Conservation (phyloP, 2,329 filamentous ascomycete species). For the Aspergillus fumigatus region DNA sequence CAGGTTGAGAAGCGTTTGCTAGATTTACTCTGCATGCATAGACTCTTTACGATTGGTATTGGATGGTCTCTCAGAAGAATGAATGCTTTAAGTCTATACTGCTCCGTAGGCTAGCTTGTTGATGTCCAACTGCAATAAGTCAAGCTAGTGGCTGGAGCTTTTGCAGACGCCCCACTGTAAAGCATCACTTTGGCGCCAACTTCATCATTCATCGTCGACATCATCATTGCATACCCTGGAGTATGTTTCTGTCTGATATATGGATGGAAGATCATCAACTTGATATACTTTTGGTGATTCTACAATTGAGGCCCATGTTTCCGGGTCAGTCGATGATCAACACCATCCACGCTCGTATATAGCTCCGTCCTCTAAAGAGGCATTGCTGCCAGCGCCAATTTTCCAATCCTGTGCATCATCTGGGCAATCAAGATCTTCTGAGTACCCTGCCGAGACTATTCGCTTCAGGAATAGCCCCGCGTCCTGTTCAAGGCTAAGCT, state of each 20-base stretch:
- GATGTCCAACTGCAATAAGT: neutral
- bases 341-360: too few species aligned
- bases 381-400: neutral
- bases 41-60: too few species aligned
- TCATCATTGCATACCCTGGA: neutral
- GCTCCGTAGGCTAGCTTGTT: neutral
- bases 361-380: neutral
- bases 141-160: neutral
- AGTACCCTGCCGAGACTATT: neutral
- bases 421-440: too few species aligned
- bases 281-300: neutral
- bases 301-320: neutral
- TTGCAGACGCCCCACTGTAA: neutral
- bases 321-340: too few species aligned
- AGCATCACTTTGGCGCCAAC: neutral
- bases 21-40: too few species aligned
- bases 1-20: too few species aligned
- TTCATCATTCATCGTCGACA: neutral
- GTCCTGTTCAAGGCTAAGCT: neutral
- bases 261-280: too few species aligned
- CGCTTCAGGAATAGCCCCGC: neutral
- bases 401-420: too few species aligned
- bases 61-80: too few species aligned
- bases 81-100: too few species aligned
- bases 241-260: neutral